A percentile compares a stretch with the other conserved stretches of the same genome.
These are phyloP conservation scores for Emergomyces africanus DNA, from an alignment of 2,329 filamentous ascomycete genomes.

Conservation along the genomic window DNA sequence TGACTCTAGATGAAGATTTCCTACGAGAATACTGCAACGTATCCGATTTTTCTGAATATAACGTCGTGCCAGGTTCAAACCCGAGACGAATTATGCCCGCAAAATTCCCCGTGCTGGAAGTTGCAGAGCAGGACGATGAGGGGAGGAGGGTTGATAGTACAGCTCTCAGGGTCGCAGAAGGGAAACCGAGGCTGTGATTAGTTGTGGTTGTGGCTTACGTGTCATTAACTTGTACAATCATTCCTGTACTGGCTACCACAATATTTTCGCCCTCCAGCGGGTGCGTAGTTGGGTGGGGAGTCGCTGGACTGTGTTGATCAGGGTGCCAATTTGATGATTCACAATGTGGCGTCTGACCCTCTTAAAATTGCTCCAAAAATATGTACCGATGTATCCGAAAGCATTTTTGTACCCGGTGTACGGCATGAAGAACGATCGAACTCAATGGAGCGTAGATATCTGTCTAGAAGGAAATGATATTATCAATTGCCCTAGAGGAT, in stretches of 20 bases:
- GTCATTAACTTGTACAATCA: background rate
- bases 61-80: constrained; percentile 47
- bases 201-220: background rate
- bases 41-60: constrained; percentile 60
- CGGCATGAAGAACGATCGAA: background rate
- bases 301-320: background rate
- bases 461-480: background rate
- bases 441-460: background rate
- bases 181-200: constrained; percentile 15
- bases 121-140: constrained; percentile 70
- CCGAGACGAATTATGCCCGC: constrained; percentile 70
- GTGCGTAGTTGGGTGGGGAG: background rate
- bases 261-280: background rate
- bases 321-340: background rate
- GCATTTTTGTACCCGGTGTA: background rate
- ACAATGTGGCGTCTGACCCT: background rate
- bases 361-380: background rate
- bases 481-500: background rate
- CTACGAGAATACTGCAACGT: constrained; percentile 51
- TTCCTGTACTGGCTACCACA: background rate
- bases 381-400: background rate
- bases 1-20: constrained; percentile 72
- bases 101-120: constrained; percentile 54
- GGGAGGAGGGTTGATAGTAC: constrained; percentile 58
- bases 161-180: constrained; percentile 11